phyloP scores from a whole-genome alignment of 2,329 filamentous ascomycete genomes.

The Alternaria brassicae region DNA sequence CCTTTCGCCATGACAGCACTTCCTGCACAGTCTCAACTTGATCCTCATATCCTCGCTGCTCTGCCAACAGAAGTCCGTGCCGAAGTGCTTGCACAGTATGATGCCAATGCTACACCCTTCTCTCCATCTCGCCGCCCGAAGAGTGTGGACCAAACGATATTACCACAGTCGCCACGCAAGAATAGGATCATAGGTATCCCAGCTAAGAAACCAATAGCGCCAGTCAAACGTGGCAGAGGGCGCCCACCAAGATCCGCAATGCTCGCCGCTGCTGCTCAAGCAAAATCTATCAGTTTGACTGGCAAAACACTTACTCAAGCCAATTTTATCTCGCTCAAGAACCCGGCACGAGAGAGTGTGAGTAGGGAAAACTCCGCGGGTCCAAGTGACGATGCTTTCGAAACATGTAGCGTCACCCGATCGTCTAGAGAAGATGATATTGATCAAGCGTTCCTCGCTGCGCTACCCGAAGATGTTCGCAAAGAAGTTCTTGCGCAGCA shows the following conservation, averaged over 20 bases:
- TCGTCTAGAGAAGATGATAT: conserved; percentile 26
- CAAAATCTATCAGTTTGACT: conserved; percentile 49
- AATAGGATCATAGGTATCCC: conserved; percentile 59
- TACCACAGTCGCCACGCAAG: conserved; percentile 58
- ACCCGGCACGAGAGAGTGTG: conserved; percentile 25
- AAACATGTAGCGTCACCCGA: conserved; percentile 14
- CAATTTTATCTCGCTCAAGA: conserved; percentile 65
- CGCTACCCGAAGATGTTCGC: conserved; percentile 73
- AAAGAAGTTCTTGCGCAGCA: conserved; percentile 79
- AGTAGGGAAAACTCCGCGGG: conserved; percentile 24
- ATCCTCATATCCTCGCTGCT: conserved; percentile 81
- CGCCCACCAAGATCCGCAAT: conserved; percentile 51
- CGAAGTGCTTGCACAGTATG: conserved; percentile 80
- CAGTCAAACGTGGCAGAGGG: conserved; percentile 72
- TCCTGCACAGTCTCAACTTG: conserved; percentile 76
- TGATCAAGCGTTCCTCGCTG: conserved; percentile 74
- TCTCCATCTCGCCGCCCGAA: conserved; percentile 43
- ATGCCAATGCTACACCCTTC: conserved; percentile 30
- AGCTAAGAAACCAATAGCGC: conserved; percentile 59
- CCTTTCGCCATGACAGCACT: conserved; percentile 51
- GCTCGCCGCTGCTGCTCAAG: conserved; percentile 59
- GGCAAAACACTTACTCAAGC: conserved; percentile 68
- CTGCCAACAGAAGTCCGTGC: conserved; percentile 85
- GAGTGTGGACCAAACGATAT: conserved; percentile 45
- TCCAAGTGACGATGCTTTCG: conserved; percentile 36